Conservation (phyloP, 768 basidiomycete genomes). For the Lactarius sp. region DNA sequence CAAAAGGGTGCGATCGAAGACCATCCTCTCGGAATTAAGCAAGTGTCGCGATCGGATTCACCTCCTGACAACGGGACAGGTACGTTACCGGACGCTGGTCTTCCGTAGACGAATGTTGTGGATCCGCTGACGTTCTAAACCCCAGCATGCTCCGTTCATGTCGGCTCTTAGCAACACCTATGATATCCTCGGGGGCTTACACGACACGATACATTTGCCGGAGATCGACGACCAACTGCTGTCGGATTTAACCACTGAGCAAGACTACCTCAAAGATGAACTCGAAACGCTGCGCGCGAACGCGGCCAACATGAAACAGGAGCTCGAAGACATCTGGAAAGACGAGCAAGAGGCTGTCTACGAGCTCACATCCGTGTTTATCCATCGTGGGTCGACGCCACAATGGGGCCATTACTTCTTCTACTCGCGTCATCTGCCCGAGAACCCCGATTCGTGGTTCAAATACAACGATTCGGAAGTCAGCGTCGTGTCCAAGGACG, state of each 20-base stretch:
- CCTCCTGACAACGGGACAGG: slow-evolving; percentile 67
- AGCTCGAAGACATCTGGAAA: slow-evolving; percentile 72
- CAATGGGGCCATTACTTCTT: slow-evolving; percentile 96
- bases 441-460: slow-evolving; percentile 81
- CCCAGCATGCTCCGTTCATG: slow-evolving; percentile 57
- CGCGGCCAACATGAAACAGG: slow-evolving; percentile 52
- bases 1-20: slow-evolving; percentile 68
- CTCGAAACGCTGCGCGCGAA: slow-evolving; percentile 50
- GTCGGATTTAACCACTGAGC: slow-evolving; percentile 49
- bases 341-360: slow-evolving; percentile 66
- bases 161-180: slow-evolving; percentile 51
- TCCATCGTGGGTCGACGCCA: slow-evolving; percentile 85
- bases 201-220: slow-evolving; percentile 41
- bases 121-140: not conserved
- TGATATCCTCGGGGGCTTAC: slow-evolving; percentile 50
- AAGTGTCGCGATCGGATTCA: slow-evolving; percentile 63
- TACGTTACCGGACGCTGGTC: slow-evolving; percentile 31
- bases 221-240: slow-evolving; percentile 61
- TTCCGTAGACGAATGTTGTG: not conserved
- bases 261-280: slow-evolving; percentile 47
- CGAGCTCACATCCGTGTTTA: slow-evolving; percentile 90
- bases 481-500: slow-evolving; percentile 65
- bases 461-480: slow-evolving; percentile 96
- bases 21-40: slow-evolving; percentile 62
- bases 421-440: slow-evolving; percentile 84